phyloP scores from a whole-genome alignment of 306 rosid species.

The Hippophae rhamnoides region DNA sequence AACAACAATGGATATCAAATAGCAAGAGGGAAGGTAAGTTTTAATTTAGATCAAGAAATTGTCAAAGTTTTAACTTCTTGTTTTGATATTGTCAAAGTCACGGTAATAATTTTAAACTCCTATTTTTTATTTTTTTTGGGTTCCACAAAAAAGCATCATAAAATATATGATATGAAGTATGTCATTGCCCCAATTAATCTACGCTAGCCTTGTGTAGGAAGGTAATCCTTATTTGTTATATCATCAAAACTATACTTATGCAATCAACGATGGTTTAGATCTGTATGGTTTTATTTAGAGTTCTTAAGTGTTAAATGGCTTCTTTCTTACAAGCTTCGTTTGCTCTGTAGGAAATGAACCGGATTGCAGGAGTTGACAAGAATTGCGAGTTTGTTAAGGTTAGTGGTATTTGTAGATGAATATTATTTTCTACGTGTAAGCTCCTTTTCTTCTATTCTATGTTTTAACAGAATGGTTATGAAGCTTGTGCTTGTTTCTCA shows the following conservation, averaged over 20 bases:
- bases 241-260: no score
- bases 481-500: constrained; percentile 12
- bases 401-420: constrained; percentile 15
- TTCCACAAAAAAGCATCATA: no score
- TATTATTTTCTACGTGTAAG: constrained; percentile 7
- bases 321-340: constrained; percentile 11
- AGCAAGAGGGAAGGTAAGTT: constrained; percentile 69
- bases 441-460: constrained; percentile 4
- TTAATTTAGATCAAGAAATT: neutral
- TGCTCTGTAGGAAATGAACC: constrained; percentile 57
- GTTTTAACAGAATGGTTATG: neutral
- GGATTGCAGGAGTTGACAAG: constrained; percentile 48
- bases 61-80: constrained; percentile 4
- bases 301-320: constrained; percentile 3
- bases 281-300: neutral
- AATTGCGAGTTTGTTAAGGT: constrained; percentile 80
- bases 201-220: no score
- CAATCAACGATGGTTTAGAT: neutral
- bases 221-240: no score
- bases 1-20: constrained; percentile 96
- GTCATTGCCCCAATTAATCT: no score
- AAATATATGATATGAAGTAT: no score
- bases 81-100: neutral
- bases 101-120: no score
- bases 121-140: no score